These are phyloP conservation scores for Saksenaea oblongispora DNA, from an alignment of 371 early-diverging fungal genomes.

Conservation along the genomic window DNA sequence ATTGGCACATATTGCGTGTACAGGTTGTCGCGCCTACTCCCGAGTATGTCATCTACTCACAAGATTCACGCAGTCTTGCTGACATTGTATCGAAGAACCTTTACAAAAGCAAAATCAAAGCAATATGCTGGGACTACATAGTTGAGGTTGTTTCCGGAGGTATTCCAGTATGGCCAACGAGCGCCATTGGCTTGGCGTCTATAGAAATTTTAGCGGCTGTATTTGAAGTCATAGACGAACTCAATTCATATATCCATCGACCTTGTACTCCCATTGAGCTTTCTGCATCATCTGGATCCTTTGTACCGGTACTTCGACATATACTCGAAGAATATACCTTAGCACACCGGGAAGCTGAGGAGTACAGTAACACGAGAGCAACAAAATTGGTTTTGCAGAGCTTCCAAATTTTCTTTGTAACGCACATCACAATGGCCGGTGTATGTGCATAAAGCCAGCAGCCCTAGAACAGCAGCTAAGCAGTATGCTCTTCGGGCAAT, in stretches of 20 bases:
- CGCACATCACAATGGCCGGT: no score
- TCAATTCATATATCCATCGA: neutral
- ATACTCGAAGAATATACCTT: neutral
- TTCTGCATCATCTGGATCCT: neutral
- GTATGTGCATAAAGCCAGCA: no score
- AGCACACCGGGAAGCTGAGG: neutral
- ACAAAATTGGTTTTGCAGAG: no score
- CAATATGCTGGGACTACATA: neutral
- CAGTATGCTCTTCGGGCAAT: no score
- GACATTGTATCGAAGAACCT: neutral
- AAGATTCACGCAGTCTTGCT: neutral
- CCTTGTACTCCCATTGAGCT: neutral
- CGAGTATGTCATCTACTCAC: neutral
- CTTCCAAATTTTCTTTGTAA: no score
- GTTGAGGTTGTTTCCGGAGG: neutral
- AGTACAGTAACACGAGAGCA: no score
- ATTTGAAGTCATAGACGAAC: neutral
- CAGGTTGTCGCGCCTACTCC: neutral
- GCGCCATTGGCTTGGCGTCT: neutral
- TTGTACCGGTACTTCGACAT: neutral
- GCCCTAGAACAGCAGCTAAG: no score
- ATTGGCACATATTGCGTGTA: no score
- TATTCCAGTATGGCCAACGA: neutral
- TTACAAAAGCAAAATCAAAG: neutral
- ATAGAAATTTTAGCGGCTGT: neutral